Conservation (phyloP, 257 asterid genomes). For the Scutellaria baicalensis region DNA sequence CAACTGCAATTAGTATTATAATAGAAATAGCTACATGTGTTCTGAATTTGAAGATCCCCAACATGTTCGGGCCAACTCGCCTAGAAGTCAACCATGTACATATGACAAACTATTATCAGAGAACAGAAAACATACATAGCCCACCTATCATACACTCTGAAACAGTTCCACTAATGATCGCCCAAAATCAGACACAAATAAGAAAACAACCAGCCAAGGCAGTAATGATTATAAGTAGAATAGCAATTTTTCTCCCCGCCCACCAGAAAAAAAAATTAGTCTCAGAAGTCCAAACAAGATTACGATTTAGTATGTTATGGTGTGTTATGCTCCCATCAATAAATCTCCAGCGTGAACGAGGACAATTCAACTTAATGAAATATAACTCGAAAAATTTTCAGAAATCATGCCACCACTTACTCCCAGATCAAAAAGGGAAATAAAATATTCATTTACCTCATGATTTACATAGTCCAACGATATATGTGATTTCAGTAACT, state of each 20-base stretch:
- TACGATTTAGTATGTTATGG: neutral
- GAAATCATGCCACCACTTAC: constrained; percentile 8
- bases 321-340: constrained; percentile 1
- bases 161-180: neutral
- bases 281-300: neutral
- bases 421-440: neutral
- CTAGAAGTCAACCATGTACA: neutral
- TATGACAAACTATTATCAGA: neutral
- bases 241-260: neutral
- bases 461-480: constrained; percentile 71
- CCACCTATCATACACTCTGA: neutral
- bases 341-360: neutral
- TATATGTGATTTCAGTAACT: constrained; percentile 63
- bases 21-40: neutral
- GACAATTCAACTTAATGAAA: neutral
- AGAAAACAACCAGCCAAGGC: neutral
- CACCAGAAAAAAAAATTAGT: neutral
- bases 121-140: neutral
- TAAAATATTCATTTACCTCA: constrained; percentile 55
- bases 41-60: constrained; percentile 1
- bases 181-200: constrained; percentile 7
- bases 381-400: constrained; percentile 3
- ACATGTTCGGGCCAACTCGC: neutral
- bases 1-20: neutral
- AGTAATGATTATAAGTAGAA: neutral